Evolutionary conservation across 2,329 filamentous ascomycete genomes (phyloP).

Genomic region (Sarocladiaceae sp.): DNA sequence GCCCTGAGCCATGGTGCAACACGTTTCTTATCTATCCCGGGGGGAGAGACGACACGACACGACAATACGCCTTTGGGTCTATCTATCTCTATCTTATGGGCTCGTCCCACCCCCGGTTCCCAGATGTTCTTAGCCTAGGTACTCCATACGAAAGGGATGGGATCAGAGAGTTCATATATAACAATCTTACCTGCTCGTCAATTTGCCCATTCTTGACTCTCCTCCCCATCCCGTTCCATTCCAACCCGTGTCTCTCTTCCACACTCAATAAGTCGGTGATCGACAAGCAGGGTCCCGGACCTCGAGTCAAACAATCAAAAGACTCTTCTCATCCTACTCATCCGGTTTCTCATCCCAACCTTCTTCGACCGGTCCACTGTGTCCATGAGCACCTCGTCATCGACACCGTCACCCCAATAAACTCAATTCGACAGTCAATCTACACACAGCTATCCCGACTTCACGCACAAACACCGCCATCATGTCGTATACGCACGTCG

Average conservation of each 20-base stretch:
- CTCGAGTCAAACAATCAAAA: too few species aligned
- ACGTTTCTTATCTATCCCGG: too few species aligned
- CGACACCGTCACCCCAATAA: background rate
- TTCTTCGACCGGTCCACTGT: background rate
- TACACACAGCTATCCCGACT: too few species aligned
- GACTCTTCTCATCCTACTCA: too few species aligned
- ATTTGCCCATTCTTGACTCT: background rate
- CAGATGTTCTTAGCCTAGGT: background rate
- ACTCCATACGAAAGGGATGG: background rate
- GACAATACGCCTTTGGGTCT: too few species aligned
- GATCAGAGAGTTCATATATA: slow-evolving; percentile 3
- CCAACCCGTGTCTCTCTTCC: background rate
- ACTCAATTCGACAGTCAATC: background rate
- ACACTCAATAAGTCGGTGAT: background rate
- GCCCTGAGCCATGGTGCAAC: too few species aligned
- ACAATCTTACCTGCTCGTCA: background rate
- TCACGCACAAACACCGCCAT: slow-evolving; percentile 3
- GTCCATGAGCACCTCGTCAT: background rate
- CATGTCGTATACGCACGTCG: slow-evolving; percentile 57
- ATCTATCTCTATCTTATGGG: slow-evolving; percentile 1
- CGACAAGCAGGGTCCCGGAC: too few species aligned
- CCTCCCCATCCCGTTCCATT: background rate
- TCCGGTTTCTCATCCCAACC: background rate
- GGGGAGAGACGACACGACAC: too few species aligned
- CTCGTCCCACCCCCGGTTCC: too few species aligned